These are phyloP conservation scores for Haplosporangium sp. DNA, from an alignment of 371 early-diverging fungal species.

Conservation along the genomic window DNA sequence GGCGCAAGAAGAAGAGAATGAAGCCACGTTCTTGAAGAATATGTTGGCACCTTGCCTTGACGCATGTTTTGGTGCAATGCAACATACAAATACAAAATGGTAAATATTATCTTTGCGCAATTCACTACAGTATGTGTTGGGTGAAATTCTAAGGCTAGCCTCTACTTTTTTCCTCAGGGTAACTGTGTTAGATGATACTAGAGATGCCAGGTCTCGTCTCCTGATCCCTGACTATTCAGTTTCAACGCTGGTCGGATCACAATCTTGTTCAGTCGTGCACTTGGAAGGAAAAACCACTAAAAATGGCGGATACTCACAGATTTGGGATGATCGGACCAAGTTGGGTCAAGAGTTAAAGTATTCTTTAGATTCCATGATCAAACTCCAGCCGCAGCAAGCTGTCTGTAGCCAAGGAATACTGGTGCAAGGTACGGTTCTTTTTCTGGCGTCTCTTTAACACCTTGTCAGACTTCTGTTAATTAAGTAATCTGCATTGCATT, in stretches of 20 bases:
- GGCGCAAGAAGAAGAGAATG: background rate
- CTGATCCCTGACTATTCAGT: constrained; percentile 7
- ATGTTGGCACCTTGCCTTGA: constrained; percentile 7
- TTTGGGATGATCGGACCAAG: constrained; percentile 14
- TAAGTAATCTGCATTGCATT: background rate
- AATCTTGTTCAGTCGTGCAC: background rate
- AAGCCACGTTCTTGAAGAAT: constrained; percentile 13
- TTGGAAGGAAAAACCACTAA: background rate
- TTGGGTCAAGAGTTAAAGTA: constrained; percentile 10
- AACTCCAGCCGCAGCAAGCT: background rate
- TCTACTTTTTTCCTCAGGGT: background rate
- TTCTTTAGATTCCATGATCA: constrained; percentile 5
- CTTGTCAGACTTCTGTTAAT: background rate
- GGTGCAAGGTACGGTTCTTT: background rate
- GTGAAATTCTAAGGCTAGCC: no score
- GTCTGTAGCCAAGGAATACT: constrained; percentile 4
- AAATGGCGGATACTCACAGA: background rate
- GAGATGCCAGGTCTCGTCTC: background rate
- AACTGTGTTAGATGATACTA: constrained; percentile 4
- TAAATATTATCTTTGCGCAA: background rate
- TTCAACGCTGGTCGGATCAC: background rate
- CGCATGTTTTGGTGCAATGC: constrained; percentile 3
- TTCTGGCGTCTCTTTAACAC: background rate
- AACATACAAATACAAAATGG: constrained; percentile 3
- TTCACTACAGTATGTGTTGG: background rate